phyloP scores from a whole-genome alignment of 2,329 filamentous ascomycete species.

The Chaetomiaceae sp. region DNA sequence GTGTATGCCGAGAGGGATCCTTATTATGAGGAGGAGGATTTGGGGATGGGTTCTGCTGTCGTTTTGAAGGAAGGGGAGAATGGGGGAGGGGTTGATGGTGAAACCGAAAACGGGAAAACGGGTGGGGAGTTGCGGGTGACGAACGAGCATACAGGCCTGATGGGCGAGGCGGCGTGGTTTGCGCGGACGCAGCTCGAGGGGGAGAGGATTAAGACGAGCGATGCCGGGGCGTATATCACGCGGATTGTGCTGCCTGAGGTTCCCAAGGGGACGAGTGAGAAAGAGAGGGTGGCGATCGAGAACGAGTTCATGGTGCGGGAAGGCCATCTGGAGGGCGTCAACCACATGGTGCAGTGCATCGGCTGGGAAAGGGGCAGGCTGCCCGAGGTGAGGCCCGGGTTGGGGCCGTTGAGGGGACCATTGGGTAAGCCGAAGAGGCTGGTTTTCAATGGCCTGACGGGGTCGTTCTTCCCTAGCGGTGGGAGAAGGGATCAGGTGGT shows the following conservation, averaged over 20 bases:
- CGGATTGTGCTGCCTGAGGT: conserved; percentile 7
- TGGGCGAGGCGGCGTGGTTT: conserved; percentile 18
- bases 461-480: conserved; percentile 6
- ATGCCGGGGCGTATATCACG: conserved; percentile 9
- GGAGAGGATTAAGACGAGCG: conserved; percentile 2
- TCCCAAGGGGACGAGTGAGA: not conserved
- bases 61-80: no score
- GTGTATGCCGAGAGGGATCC: conserved; percentile 12
- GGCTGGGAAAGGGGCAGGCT: conserved; percentile 11
- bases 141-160: conserved; percentile 20
- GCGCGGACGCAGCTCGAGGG: conserved; percentile 19
- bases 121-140: not conserved
- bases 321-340: conserved; percentile 1
- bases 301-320: no score
- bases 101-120: no score
- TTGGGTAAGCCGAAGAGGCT: conserved; percentile 4
- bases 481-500: not conserved
- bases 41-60: no score
- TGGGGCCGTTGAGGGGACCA: not conserved
- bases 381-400: conserved; percentile 3
- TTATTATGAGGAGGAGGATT: no score
- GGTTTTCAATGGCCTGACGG: conserved; percentile 15
- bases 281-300: not conserved
- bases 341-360: conserved; percentile 16
- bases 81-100: not conserved